Base-by-base conservation (phyloP, 192 early-diverging fungal species). In the Martensiomyces pterosporus region DNA sequence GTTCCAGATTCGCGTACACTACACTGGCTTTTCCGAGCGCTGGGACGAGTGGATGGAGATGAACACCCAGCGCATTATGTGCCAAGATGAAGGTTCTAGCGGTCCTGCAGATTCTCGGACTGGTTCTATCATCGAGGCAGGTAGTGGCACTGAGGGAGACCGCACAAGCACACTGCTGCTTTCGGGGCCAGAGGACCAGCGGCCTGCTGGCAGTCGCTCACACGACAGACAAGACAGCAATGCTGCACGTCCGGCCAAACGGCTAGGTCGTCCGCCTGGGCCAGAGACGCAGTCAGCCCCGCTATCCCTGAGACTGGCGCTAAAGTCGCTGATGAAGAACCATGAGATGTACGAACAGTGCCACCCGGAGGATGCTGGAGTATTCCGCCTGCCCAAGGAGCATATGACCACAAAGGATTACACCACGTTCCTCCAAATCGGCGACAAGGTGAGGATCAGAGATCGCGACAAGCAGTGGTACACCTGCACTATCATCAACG, bases 31-130 rank as follows among this genome's bases (percentile, higher is more conserved):
- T 16, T 60, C 64, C 1, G 52, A 54, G 15, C 43, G 60, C 33
- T 80, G 78, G 48, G 80, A 84, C 43, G 82, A 84, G 52, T 84
- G 82, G 82, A 68, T 84, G 44, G 82, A 84, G 48, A 84, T 84
- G 60, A 84, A 81, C 45, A 82, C 80, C 17, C 77, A 84, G 46
- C 73, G 82, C 13, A 46, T 76, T 6, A 69, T 76, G 73, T 23
- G 69, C 14, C 34, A 36, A 36, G n/a, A n/a, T n/a, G n/a, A n/a
- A n/a, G n/a, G n/a, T n/a, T n/a, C n/a, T n/a, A n/a, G n/a, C n/a
- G n/a, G n/a, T n/a, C n/a, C n/a, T n/a, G n/a, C n/a, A n/a, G n/a
- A n/a, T n/a, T n/a, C n/a, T n/a, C n/a, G n/a, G n/a, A n/a, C n/a
- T n/a, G n/a, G n/a, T n/a, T n/a, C n/a, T n/a, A n/a, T n/a, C n/a